Percentiles rank a stretch among this genome's conserved stretches.
phyloP scores from a whole-genome alignment of 768 basidiomycete species.

The Vishniacozyma victoriae region DNA sequence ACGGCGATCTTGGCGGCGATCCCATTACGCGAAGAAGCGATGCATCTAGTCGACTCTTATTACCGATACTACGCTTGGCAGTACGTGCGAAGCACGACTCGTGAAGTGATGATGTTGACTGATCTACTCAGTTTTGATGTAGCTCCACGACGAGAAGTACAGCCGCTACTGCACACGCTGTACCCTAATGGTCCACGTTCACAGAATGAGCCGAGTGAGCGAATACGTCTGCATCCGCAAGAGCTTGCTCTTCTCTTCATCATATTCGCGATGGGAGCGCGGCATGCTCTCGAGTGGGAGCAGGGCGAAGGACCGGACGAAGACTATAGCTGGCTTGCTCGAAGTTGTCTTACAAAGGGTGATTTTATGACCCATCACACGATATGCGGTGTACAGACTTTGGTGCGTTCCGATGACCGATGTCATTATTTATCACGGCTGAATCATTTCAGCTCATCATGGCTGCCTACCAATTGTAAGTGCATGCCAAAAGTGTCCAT shows the following conservation, averaged over 20 bases:
- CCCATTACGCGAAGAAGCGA: background rate
- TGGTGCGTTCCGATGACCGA: conserved; percentile 1
- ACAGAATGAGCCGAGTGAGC: background rate
- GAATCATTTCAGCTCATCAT: conserved; percentile 10
- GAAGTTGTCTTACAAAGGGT: conserved; percentile 9
- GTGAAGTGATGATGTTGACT: background rate
- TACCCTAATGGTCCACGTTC: background rate
- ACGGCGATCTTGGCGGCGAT: background rate
- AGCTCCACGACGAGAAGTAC: background rate
- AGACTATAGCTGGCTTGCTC: conserved; percentile 5
- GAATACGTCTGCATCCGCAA: conserved; percentile 1
- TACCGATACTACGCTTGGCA: background rate
- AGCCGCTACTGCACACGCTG: background rate
- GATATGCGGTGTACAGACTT: conserved; percentile 15
- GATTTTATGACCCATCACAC: conserved; percentile 18
- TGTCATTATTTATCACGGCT: background rate
- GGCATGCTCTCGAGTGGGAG: conserved; percentile 15
- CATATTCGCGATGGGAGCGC: conserved; percentile 17
- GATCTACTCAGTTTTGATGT: conserved; percentile 2
- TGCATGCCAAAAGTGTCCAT: background rate
- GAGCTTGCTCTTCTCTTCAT: conserved; percentile 15
- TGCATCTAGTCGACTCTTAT: background rate
- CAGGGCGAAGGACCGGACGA: conserved; percentile 7
- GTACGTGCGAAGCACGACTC: no score
- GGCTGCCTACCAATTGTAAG: conserved; percentile 15